phyloP scores from a whole-genome alignment of 176 grass and related monocot species.

The Leersia perrieri region DNA sequence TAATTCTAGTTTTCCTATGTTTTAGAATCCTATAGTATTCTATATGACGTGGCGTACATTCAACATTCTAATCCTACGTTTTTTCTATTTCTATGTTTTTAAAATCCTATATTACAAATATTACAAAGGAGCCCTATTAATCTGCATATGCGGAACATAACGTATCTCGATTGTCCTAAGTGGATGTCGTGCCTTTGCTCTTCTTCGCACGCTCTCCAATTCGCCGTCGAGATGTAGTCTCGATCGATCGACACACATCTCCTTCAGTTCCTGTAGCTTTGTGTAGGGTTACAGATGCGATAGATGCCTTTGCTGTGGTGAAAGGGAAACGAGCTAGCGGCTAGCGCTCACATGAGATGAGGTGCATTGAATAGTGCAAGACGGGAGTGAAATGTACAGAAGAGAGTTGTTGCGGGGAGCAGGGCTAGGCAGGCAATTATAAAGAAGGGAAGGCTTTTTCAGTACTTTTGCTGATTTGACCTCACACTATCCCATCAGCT shows the following conservation, averaged over 20 bases:
- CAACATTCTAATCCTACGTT: too few species aligned
- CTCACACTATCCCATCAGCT: conserved; percentile 72
- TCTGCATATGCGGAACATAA: too few species aligned
- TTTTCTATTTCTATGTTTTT: too few species aligned
- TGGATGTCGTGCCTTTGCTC: background rate
- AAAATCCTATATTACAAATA: too few species aligned
- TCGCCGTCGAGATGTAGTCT: background rate
- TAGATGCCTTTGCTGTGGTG: conserved; percentile 36
- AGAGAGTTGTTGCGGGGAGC: background rate
- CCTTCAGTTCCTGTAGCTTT: background rate
- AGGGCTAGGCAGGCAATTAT: conserved; percentile 27
- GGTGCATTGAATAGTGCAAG: conserved; percentile 21
- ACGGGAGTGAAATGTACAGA: background rate
- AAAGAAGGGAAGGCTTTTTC: conserved; percentile 45
- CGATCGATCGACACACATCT: background rate
- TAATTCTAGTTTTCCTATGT: too few species aligned
- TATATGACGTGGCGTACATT: too few species aligned
- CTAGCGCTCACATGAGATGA: conserved; percentile 5
- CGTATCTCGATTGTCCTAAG: too few species aligned
- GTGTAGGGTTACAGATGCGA: background rate
- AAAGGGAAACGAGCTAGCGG: conserved; percentile 15
- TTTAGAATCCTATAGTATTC: too few species aligned
- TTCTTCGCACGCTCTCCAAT: background rate
- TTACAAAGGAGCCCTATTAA: too few species aligned
- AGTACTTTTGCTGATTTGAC: conserved; percentile 78